Percentiles rank a stretch among this genome's conserved stretches.
Evolutionary conservation across 228 moss, liverwort and hornwort species (phyloP).

Genomic region (Sphagnum magellanicum): DNA sequence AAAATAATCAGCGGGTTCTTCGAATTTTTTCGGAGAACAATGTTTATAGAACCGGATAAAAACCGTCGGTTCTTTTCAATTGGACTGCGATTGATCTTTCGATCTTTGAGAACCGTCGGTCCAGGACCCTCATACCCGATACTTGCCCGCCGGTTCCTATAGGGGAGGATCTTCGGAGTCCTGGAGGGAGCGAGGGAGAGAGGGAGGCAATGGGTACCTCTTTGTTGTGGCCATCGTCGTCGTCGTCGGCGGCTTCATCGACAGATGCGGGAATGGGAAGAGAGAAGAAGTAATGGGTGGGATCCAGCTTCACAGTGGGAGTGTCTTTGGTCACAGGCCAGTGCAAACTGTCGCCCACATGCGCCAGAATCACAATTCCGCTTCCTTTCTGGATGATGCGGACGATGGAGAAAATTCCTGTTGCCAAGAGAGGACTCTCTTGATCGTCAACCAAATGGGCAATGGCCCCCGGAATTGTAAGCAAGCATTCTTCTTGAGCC

Average conservation of each 20-base stretch:
- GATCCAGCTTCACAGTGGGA: constrained; percentile 63
- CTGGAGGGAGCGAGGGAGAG: no score
- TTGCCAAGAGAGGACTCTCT: constrained; percentile 63
- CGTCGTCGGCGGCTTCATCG: constrained; percentile 7
- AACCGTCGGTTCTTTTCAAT: no score
- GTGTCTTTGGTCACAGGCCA: constrained; percentile 72
- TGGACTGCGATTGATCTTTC: no score
- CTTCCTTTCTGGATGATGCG: constrained; percentile 56
- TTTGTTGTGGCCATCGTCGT: not conserved
- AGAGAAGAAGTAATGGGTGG: constrained; percentile 83
- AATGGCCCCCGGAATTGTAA: constrained; percentile 65
- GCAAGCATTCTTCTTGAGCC: constrained; percentile 56
- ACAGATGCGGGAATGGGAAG: constrained; percentile 36
- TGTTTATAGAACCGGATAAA: no score
- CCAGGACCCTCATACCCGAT: no score
- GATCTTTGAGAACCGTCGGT: no score
- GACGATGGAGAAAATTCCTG: constrained; percentile 63
- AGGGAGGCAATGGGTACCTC: no score
- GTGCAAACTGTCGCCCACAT: constrained; percentile 63
- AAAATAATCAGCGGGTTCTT: no score
- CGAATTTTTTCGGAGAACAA: no score
- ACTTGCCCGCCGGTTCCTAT: no score
- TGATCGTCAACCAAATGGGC: constrained; percentile 78
- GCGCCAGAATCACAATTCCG: constrained; percentile 61
- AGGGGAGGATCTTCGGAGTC: no score